Evolutionary conservation across 805 yeast species (phyloP).

Genomic region (Starmerella davenportii): DNA sequence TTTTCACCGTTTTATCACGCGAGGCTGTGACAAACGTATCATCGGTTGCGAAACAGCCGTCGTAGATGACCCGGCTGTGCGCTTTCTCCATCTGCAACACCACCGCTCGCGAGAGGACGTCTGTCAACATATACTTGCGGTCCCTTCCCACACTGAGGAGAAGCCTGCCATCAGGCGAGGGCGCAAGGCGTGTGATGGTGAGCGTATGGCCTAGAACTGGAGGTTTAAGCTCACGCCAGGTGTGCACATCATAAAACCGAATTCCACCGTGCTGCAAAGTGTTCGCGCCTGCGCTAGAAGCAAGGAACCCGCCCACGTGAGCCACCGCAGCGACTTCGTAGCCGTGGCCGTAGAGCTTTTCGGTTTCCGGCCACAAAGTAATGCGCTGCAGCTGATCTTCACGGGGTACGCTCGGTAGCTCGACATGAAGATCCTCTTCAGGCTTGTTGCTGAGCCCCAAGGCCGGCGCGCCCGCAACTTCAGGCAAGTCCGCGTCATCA

Average conservation of each 20-base stretch:
- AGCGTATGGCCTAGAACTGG: slow-evolving; percentile 37
- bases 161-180: slow-evolving; percentile 48
- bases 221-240: slow-evolving; percentile 44
- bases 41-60: slow-evolving; percentile 54
- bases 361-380: slow-evolving; percentile 88
- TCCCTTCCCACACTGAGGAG: slow-evolving; percentile 75
- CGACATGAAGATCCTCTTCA: slow-evolving; percentile 24
- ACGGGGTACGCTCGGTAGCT: slow-evolving; percentile 45
- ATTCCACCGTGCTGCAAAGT: slow-evolving; percentile 69
- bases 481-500: slow-evolving; percentile 33
- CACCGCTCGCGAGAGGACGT: slow-evolving; percentile 19
- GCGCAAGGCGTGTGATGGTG: slow-evolving; percentile 69
- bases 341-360: slow-evolving; percentile 93
- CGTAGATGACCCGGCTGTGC: slow-evolving; percentile 89
- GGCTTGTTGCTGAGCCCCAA: slow-evolving; percentile 88
- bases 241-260: slow-evolving; percentile 43
- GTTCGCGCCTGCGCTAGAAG: slow-evolving; percentile 86
- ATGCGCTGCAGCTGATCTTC: slow-evolving; percentile 86
- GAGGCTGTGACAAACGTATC: slow-evolving; percentile 60
- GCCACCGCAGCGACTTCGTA: slow-evolving; percentile 76
- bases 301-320: slow-evolving; percentile 50
- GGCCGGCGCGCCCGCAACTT: slow-evolving; percentile 79
- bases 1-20: slow-evolving; percentile 61
- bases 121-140: slow-evolving; percentile 68
- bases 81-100: slow-evolving; percentile 41